A percentile compares a stretch with the other conserved stretches of the same genome.
These are phyloP conservation scores for Lunularia cruciata DNA, from an alignment of 225 moss, liverwort and hornwort species.

Conservation along the genomic window DNA sequence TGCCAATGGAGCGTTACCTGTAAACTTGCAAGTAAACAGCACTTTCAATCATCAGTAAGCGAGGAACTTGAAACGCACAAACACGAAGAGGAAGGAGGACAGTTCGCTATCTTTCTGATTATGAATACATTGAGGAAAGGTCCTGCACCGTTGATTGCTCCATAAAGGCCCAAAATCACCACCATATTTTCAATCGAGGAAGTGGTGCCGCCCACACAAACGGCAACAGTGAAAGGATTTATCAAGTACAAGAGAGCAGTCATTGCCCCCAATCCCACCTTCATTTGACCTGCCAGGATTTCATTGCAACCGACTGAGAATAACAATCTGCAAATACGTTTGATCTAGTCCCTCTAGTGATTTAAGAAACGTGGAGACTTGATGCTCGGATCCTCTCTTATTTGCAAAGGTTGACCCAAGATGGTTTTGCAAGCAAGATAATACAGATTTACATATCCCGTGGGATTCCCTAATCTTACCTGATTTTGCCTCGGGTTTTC, in stretches of 20 bases:
- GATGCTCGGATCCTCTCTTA: too few relatives aligned
- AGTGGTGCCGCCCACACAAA: slow-evolving; percentile 88
- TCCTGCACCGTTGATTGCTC: slow-evolving; percentile 66
- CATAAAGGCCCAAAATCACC: slow-evolving; percentile 66
- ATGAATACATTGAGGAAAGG: background rate
- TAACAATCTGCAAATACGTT: background rate
- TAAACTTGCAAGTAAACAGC: slow-evolving; percentile 1
- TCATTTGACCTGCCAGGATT: slow-evolving; percentile 35
- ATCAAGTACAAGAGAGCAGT: slow-evolving; percentile 71
- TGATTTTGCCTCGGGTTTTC: background rate
- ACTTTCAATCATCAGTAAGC: background rate
- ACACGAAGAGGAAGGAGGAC: background rate
- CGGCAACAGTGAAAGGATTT: slow-evolving; percentile 90
- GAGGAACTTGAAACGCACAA: background rate
- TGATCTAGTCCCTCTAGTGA: too few relatives aligned
- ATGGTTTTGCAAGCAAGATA: background rate
- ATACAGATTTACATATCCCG: too few relatives aligned
- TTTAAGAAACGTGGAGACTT: too few relatives aligned
- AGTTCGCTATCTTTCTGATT: background rate
- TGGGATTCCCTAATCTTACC: background rate
- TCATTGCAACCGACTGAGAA: background rate
- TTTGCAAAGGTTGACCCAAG: too few relatives aligned
- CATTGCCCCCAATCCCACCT: slow-evolving; percentile 55
- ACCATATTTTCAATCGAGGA: slow-evolving; percentile 78
- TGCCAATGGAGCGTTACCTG: slow-evolving; percentile 77